Base-by-base conservation (phyloP, 1,284 basidiomycete genomes). In the Naganishia albida region DNA sequence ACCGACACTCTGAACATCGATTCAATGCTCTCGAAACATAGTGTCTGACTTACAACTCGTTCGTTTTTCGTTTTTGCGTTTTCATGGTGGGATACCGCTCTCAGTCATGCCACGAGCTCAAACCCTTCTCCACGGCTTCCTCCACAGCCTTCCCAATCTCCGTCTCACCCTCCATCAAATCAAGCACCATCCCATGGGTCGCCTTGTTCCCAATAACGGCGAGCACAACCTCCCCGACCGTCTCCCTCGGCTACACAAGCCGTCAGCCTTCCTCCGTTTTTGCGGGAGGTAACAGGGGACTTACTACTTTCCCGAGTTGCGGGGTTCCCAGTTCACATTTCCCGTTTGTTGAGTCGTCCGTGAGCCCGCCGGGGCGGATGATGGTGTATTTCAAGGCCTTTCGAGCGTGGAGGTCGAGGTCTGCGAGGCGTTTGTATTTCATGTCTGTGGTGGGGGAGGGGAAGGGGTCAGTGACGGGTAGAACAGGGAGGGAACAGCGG, bases 371-470 rank as follows among this genome's bases (percentile, higher is more conserved):
- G 2, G 89, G 88, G 3, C 88, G 84, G 16, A 91, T 77, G 44
- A 90, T 87, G 7, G 85, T 86, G 84, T 84, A 90, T 50, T 85
- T 82, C 78, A 90, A 87, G 0, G 81, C 73, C 20, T 81, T 82
- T 30, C 87, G 83, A 50, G 78, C 73, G 25, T 82, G 81, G 7
- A 90, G 83, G 69, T 87, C 83, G 72, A 85, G 83, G 76, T 90
- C 88, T 4, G 88, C 87, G 67, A 86, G 83, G 73, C 86, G 85
- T 72, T 89, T 89, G 75, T 83, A 85, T 63, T 86, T 79, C 77
- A 86, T 81, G 72, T 87, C 88, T 59, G 73, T 53, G 62, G 7
- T 48, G 55, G 20, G 23, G n/a, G 7, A 28, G 51, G 13, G 12
- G 34, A 42, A 43, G 43, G 30, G 8, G 40, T 7, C 16, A 28